Evolutionary conservation across 208 protist species (phyloP), one percentile per base, ranked within the genome.

Genomic region (Acanthamoeba castellanii): DNA sequence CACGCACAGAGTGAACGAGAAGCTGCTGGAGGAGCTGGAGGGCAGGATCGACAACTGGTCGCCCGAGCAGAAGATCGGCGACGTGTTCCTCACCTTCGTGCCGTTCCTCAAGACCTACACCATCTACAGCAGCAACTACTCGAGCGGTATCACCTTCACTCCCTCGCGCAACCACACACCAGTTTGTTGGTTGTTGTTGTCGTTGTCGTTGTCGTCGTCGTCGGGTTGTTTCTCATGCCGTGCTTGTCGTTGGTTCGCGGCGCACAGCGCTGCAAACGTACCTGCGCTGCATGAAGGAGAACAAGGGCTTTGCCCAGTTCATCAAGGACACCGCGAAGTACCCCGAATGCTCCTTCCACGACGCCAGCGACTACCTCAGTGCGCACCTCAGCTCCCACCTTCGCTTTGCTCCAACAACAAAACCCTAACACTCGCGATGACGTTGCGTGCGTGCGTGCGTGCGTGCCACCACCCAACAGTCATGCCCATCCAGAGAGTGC

Each of bases 81-180:
- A 92, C 25, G 64, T 92, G 25, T 92, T 92, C 64, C 47, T 92
- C 20, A 57, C 30, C 11, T 76, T 92, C 13, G 61, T 92, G 18
- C 87, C 87, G 14, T 92, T 92, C 59, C 64, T 92, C 47, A 92
- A 92, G 45, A 74, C 64, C 22, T 92, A 92, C 87, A 92, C 87
- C 9, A 68, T 72, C 61, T 92, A 92, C 81, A 88, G 81, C 37
- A 74, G n/a, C 87, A 92, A 92, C 32, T 76, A 92, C 87, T 92
- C 55, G 22, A 92, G 22, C 42, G 64, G 64, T 74, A 74, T 25
- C 20, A 34, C 18, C 1, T 52, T 8, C 5, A n/a, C 11, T 47
- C 42, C 37, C 8, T 50, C 30, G 16, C n/a, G 27, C 20, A 37
- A 1, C 27, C 42, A 2, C 50, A 4, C 16, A 8, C 4, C 42